A percentile compares a stretch with the other conserved stretches of the same genome.
Evolutionary conservation across 441 rosid genomes (phyloP).

Genomic region (Croton setiger): DNA sequence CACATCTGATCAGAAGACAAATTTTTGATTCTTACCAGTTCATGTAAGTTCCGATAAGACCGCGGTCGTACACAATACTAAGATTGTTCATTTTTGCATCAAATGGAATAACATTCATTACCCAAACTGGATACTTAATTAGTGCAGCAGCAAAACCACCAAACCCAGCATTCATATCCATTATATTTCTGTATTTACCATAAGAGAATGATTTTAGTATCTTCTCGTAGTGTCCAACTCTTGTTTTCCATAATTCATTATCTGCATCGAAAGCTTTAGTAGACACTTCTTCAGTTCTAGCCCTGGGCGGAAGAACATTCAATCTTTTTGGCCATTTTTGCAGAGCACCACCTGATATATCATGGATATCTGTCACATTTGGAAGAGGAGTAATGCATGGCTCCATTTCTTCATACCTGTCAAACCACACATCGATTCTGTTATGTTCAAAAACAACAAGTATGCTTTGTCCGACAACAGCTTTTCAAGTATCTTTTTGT

Average conservation of each 20-base stretch:
- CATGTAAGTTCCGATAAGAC: constrained; percentile 67
- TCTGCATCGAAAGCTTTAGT: constrained; percentile 33
- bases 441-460: background rate
- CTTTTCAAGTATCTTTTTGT: no score
- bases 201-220: constrained; percentile 39
- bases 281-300: constrained; percentile 34
- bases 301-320: constrained; percentile 35
- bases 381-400: constrained; percentile 55
- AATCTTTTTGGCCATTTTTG: constrained; percentile 55
- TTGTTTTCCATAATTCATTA: constrained; percentile 40
- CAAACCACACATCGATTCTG: background rate
- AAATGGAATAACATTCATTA: constrained; percentile 58
- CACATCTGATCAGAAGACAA: background rate
- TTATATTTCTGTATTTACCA: constrained; percentile 50
- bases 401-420: constrained; percentile 52
- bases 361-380: constrained; percentile 22
- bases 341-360: constrained; percentile 36
- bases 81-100: constrained; percentile 47
- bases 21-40: constrained; percentile 46
- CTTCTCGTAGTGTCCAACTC: constrained; percentile 36
- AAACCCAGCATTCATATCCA: constrained; percentile 64
- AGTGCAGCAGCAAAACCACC: constrained; percentile 65
- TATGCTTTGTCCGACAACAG: no score
- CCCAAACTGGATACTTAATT: constrained; percentile 53
- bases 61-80: constrained; percentile 57